Base-by-base conservation (phyloP, 2,329 filamentous ascomycete genomes). In the Neoarthrinium moseri region DNA sequence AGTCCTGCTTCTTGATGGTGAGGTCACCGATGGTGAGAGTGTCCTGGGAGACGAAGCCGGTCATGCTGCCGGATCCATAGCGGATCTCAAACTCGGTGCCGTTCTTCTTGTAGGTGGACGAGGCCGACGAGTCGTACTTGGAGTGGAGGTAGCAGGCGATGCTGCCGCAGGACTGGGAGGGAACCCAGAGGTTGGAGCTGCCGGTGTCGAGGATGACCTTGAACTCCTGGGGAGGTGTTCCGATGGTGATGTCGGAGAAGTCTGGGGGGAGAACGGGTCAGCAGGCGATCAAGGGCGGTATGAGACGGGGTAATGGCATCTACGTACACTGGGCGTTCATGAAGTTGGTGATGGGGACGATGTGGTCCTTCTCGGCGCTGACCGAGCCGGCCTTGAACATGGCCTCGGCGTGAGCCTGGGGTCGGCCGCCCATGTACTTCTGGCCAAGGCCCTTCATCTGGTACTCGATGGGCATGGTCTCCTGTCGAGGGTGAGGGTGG, bases 181-280 rank as follows among this genome's bases (percentile, higher is more conserved):
- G 95, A 50, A 99, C 91, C 95, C 95, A 99, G 53, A 99, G 82
- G 78, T 99, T 99, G 68, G 94, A 97, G 80, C 91, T 96, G 61
- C 94, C 94, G 22, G 94, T 99, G 70, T 99, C 94, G 54, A 99
- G 86, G 54, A 99, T 87, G 57, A 99, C 95, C 82, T 99, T 99
- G 84, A 99, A 99, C 58, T 74, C 80, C 76, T 99, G 94, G 26
- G 94, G 86, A 55, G 94, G 94, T 39, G 86, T 92, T 55, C 94
- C 94, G 67, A 99, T 83, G 58, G 83, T 81, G 68, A 99, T 96
- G 71, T 96, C 91, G 57, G 92, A 95, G 83, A 96, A 99, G 79
- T 99, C 91, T 95, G 51, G 1, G 6, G 7, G n/a, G 18, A 37
- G 21, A n/a, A 12, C 24, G 20, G 21, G 46, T 50, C n/a, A 45